phyloP scores from a whole-genome alignment of 768 basidiomycete genomes.

The Kockovaella imperatae region DNA sequence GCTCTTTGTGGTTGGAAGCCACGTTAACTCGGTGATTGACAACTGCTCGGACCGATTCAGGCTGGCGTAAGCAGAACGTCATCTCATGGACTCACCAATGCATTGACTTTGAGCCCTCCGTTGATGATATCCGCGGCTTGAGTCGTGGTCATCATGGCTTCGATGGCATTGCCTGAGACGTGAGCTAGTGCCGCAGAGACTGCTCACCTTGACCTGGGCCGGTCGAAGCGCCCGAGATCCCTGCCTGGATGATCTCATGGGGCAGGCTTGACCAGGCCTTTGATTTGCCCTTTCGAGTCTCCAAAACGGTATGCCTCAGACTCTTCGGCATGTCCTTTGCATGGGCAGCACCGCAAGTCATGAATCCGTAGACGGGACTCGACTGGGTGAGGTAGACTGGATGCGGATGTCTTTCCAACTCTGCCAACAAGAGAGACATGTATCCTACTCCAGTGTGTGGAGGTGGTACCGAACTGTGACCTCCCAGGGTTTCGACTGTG shows the following conservation, averaged over 20 bases:
- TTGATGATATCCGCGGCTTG: conserved; percentile 63
- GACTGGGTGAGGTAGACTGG: not conserved
- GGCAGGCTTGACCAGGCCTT: conserved; percentile 51
- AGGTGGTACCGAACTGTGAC: conserved; percentile 78
- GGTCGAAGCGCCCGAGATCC: conserved; percentile 5
- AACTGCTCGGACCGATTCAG: conserved; percentile 31
- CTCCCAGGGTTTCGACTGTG: conserved; percentile 52
- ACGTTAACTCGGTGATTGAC: conserved; percentile 41
- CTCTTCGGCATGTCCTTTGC: conserved; percentile 50
- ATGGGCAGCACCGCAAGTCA: conserved; percentile 62
- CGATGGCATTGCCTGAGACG: not conserved
- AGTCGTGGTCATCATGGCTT: conserved; percentile 46
- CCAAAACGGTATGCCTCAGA: conserved; percentile 31
- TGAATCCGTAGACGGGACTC: conserved; percentile 33
- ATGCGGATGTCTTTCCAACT: conserved; percentile 59
- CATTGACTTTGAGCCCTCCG: conserved; percentile 56
- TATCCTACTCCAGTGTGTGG: conserved; percentile 73
- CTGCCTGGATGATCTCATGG: conserved; percentile 14
- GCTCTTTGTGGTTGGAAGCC: conserved; percentile 28
- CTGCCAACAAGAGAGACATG: conserved; percentile 59
- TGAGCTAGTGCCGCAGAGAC: not conserved
- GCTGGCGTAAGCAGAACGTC: conserved; percentile 10
- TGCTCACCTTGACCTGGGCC: conserved; percentile 22
- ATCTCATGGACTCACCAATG: conserved; percentile 47
- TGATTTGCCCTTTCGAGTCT: conserved; percentile 23